Conservation (phyloP, 768 basidiomycete species). For the Mycena galericulata region DNA sequence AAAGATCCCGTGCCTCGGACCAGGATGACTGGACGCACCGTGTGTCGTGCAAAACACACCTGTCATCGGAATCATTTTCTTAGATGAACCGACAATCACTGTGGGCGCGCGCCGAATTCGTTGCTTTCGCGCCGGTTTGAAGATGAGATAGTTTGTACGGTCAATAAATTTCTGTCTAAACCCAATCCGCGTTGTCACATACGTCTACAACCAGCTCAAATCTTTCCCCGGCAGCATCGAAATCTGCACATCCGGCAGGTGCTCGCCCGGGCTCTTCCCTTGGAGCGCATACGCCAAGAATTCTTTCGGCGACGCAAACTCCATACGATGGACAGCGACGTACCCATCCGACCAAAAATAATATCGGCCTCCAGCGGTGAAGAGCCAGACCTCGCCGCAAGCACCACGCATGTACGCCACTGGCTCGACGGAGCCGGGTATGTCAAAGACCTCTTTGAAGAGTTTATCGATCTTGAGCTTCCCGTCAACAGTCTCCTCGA, state of each 20-base stretch:
- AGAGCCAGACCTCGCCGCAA: neutral
- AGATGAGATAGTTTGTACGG: neutral
- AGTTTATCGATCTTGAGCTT: conserved; percentile 1
- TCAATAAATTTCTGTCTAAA: neutral
- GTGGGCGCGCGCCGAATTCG: too few relatives aligned
- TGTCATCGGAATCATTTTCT: too few relatives aligned
- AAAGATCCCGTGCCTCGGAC: neutral
- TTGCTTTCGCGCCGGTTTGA: neutral
- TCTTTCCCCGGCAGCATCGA: neutral
- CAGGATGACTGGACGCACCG: neutral
- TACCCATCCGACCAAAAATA: neutral
- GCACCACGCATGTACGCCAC: neutral
- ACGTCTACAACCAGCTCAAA: neutral
- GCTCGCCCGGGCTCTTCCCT: neutral
- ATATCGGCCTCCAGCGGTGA: neutral
- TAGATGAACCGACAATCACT: neutral
- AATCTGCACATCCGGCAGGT: neutral
- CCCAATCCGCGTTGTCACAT: neutral
- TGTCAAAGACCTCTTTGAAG: neutral
- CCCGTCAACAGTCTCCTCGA: neutral
- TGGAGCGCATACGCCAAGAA: neutral
- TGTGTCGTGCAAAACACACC: too few relatives aligned
- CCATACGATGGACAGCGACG: neutral
- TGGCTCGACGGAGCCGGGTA: neutral
- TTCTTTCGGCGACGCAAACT: conserved; percentile 4